Conservation (phyloP, 257 asterid genomes). For the Euphrasia confusa region DNA sequence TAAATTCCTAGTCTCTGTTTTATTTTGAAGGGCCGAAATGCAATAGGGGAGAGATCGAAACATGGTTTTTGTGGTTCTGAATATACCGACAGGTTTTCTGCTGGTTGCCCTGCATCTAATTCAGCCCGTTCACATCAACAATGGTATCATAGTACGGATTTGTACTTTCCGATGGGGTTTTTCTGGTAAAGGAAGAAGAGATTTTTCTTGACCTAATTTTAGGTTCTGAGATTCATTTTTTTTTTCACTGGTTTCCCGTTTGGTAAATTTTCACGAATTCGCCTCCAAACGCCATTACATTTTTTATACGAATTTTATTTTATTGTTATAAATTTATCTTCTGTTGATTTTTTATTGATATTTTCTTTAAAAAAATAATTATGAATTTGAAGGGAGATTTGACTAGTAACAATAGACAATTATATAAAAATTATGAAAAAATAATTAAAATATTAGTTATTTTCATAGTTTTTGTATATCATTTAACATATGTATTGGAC, state of each 20-base stretch:
- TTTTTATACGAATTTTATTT: neutral
- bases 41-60: conserved; percentile 44
- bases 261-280: conserved; percentile 31
- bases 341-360: too few species aligned
- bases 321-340: too few species aligned
- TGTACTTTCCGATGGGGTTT: conserved; percentile 33
- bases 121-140: conserved; percentile 35
- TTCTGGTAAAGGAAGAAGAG: conserved; percentile 9
- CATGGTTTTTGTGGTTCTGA: conserved; percentile 37
- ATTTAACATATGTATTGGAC: too few species aligned
- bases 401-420: too few species aligned
- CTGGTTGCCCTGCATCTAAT: conserved; percentile 40
- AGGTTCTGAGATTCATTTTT: neutral
- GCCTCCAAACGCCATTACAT: conserved; percentile 73
- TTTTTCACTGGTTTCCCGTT: conserved; percentile 21
- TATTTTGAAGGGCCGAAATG: conserved; percentile 32
- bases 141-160: conserved; percentile 63
- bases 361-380: too few species aligned
- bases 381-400: too few species aligned
- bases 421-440: too few species aligned
- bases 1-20: too few species aligned
- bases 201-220: conserved; percentile 4
- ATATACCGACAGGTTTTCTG: conserved; percentile 60
- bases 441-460: too few species aligned
- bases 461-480: too few species aligned